Conservation (phyloP, 179 eudicot genomes). For the Spinacia oleracea region DNA sequence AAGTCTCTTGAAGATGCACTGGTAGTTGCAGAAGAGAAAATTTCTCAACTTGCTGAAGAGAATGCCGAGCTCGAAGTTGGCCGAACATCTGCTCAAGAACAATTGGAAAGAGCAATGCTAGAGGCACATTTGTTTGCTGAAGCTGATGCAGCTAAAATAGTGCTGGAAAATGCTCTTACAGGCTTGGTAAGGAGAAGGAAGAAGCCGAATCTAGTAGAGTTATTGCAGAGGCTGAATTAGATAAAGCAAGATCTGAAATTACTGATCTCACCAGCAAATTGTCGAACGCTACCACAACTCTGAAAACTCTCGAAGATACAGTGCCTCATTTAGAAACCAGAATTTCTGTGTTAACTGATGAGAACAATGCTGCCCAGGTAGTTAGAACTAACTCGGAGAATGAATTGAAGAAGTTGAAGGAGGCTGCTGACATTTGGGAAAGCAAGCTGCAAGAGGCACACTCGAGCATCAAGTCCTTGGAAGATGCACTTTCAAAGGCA, state of each 20-base stretch:
- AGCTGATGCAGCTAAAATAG: slow-evolving; percentile 42
- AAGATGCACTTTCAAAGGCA: slow-evolving; percentile 38
- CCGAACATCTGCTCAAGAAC: slow-evolving; percentile 44
- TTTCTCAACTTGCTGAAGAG: slow-evolving; percentile 58
- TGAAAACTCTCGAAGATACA: slow-evolving; percentile 69
- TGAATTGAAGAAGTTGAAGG: slow-evolving; percentile 55
- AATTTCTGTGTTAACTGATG: slow-evolving; percentile 54
- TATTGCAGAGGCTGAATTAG: slow-evolving; percentile 58
- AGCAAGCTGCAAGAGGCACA: slow-evolving; percentile 44
- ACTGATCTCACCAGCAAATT: slow-evolving; percentile 46
- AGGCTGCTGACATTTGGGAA: slow-evolving; percentile 39
- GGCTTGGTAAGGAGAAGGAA: slow-evolving; percentile 60
- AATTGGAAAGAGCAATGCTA: slow-evolving; percentile 51
- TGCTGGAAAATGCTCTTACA: slow-evolving; percentile 64
- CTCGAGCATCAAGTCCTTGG: slow-evolving; percentile 34
- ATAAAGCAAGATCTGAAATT: slow-evolving; percentile 58
- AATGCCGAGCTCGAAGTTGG: slow-evolving; percentile 57
- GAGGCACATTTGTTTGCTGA: slow-evolving; percentile 56
- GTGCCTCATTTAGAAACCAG: slow-evolving; percentile 53
- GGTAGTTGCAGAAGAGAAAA: slow-evolving; percentile 50
- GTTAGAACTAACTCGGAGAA: slow-evolving; percentile 47
- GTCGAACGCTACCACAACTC: slow-evolving; percentile 52
- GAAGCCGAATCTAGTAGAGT: slow-evolving; percentile 50
- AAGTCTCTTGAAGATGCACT: slow-evolving; percentile 68
- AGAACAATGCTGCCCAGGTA: slow-evolving; percentile 49